These are phyloP conservation scores for Claviceps arundinis DNA, from an alignment of 2,329 filamentous ascomycete species.

Conservation along the genomic window DNA sequence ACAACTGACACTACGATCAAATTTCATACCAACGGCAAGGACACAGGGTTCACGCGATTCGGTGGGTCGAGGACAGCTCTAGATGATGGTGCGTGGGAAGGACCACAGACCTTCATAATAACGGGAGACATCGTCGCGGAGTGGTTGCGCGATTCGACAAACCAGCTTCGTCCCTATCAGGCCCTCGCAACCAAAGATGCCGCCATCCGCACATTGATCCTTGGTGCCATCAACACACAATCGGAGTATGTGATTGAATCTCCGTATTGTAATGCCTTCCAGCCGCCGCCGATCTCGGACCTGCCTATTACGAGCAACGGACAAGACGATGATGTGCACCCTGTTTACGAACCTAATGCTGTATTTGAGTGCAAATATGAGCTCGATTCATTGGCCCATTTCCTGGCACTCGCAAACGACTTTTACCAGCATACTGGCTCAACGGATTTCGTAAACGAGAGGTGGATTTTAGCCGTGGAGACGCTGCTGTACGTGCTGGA, in stretches of 20 bases:
- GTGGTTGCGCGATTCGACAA: conserved; percentile 85
- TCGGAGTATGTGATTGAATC: conserved; percentile 87
- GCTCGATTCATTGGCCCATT: conserved; percentile 86
- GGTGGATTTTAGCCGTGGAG: conserved; percentile 70
- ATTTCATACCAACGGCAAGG: conserved; percentile 61
- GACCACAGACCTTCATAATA: conserved; percentile 83
- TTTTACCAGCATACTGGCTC: conserved; percentile 72
- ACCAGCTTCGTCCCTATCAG: conserved; percentile 87
- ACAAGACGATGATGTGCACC: conserved; percentile 74
- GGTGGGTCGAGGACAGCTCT: conserved; percentile 15
- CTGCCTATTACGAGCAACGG: conserved; percentile 61
- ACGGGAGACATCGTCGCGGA: conserved; percentile 88
- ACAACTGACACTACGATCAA: conserved; percentile 73
- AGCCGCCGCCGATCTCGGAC: conserved; percentile 76
- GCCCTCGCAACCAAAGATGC: conserved; percentile 68
- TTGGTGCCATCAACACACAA: conserved; percentile 93
- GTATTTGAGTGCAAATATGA: conserved; percentile 99
- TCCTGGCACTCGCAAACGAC: conserved; percentile 73
- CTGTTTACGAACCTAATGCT: conserved; percentile 65
- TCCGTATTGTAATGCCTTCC: conserved; percentile 97
- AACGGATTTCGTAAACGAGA: conserved; percentile 59
- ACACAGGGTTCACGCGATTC: conserved; percentile 23
- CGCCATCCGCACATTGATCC: conserved; percentile 63
- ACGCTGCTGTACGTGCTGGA: conserved; percentile 61
- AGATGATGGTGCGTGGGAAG: conserved; percentile 59